Evolutionary conservation across 2,329 filamentous ascomycete genomes (phyloP), one percentile per base, ranked within the genome.

Genomic region (Sordariomycetes sp.): DNA sequence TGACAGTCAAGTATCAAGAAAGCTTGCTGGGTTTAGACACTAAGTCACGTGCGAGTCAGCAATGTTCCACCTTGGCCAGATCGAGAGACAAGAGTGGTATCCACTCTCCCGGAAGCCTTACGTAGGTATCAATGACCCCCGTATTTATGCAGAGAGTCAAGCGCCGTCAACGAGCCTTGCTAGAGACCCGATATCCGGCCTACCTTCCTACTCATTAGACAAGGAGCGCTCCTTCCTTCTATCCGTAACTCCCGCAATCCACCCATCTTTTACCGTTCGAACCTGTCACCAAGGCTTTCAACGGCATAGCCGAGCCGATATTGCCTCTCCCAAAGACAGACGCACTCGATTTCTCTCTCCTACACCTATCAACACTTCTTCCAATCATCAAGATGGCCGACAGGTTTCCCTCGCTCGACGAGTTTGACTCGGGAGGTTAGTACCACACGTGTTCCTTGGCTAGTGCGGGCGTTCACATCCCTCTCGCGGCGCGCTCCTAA

Each of bases 401-500:
- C 72, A 77, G 86, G 65, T 90, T 90, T 70, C 87, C 87, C 64
- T 89, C 87, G 52, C 74, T 90, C 64, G 87, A 90, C 70, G 87
- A 90, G 66, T 87, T 90, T 67, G 84, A 87, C 69, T 79, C 79
- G 34, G 80, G 79, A 65, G 79, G 80, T 83, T 71, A 24, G 55
- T 48, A 45, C 48, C 13, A 45, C 10, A 12, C 12, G 7, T 54
- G 6, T 10, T 20, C 20, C 17, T 36, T 42, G 24, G 20, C 42
- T 32, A 17, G 48, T 3, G 24, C 45, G 22, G 52, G 34, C 36
- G n/a, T 39, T 24, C 22, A 28, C 24, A 22, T 39, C n/a, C n/a
- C 24, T 24, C 55, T 24, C 54, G 51, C 42, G 55, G 50, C 50
- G 56, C 42, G 39, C 39, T 52, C 45, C 42, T 56, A 45, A 53